phyloP scores from a whole-genome alignment of 2,329 filamentous ascomycete species.

The Fusarium oxysporum region DNA sequence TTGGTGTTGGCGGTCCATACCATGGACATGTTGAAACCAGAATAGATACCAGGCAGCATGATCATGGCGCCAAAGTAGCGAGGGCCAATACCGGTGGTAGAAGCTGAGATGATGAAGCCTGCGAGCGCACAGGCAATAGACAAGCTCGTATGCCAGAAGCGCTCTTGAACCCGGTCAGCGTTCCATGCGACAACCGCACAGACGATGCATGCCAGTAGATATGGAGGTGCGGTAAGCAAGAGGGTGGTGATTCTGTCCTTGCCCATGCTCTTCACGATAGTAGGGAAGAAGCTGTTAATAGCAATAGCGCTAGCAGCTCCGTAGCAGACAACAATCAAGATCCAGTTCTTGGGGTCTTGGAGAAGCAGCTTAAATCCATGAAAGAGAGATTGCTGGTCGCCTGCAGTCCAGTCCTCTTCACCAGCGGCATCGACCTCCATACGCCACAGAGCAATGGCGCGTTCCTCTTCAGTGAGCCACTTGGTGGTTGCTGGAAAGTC shows the following conservation, averaged over 20 bases:
- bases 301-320: conserved; percentile 56
- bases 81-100: not conserved
- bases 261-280: conserved; percentile 24
- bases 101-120: conserved; percentile 3
- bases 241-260: conserved; percentile 15
- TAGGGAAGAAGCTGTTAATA: conserved; percentile 55
- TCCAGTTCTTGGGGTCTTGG: conserved; percentile 52
- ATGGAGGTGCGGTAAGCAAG: conserved; percentile 20
- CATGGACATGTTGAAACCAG: conserved; percentile 8
- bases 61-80: conserved; percentile 8
- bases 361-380: conserved; percentile 56
- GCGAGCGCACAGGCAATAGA: not conserved
- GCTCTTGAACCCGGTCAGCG: conserved; percentile 58
- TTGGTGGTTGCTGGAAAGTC: conserved; percentile 53
- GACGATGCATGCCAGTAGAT: conserved; percentile 41
- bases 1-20: conserved; percentile 8
- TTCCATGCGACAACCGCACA: conserved; percentile 57
- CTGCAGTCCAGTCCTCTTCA: conserved; percentile 30
- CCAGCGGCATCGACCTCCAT: conserved; percentile 37
- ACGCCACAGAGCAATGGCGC: conserved; percentile 52
- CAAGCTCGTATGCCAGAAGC: conserved; percentile 59
- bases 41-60: conserved; percentile 4
- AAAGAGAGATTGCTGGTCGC: not conserved
- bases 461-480: conserved; percentile 55
- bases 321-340: conserved; percentile 59